These are phyloP conservation scores for Scheffersomyces lignosus DNA, from an alignment of 805 yeast genomes.

Conservation along the genomic window DNA sequence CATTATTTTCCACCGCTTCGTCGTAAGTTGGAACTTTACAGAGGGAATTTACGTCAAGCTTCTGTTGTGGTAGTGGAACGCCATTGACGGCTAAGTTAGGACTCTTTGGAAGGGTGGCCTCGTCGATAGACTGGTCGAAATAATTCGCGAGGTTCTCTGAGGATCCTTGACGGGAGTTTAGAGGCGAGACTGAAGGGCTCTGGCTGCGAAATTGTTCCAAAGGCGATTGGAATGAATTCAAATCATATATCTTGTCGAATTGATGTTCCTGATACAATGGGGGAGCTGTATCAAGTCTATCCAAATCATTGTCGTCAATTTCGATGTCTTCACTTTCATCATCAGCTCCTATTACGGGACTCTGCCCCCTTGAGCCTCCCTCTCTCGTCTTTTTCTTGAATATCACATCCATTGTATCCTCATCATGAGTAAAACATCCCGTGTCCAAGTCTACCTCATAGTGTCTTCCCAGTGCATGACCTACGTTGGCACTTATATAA, in stretches of 20 bases:
- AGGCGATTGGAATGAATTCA: slow-evolving; percentile 33
- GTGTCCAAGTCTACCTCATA: slow-evolving; percentile 28
- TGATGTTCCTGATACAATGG: slow-evolving; percentile 43
- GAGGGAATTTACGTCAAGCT: slow-evolving; percentile 24
- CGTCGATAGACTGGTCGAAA: slow-evolving; percentile 20
- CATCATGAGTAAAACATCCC: slow-evolving; percentile 24
- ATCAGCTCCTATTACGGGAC: slow-evolving; percentile 4
- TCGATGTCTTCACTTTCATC: slow-evolving; percentile 14
- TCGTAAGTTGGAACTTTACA: slow-evolving; percentile 39
- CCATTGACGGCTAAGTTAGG: not conserved
- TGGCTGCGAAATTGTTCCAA: slow-evolving; percentile 33
- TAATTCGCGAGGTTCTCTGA: slow-evolving; percentile 24
- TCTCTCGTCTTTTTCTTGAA: slow-evolving; percentile 25
- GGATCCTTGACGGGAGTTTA: slow-evolving; percentile 11
- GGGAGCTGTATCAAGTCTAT: slow-evolving; percentile 37
- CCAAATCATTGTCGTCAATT: slow-evolving; percentile 21
- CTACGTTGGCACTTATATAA: slow-evolving; percentile 41
- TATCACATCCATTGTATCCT: slow-evolving; percentile 24
- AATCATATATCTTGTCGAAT: slow-evolving; percentile 39
- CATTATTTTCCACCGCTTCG: slow-evolving; percentile 41
- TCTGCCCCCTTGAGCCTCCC: slow-evolving; percentile 1
- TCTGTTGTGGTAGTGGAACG: not conserved
- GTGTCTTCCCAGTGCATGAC: slow-evolving; percentile 35
- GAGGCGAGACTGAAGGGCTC: slow-evolving; percentile 10
- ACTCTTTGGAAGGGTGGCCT: slow-evolving; percentile 5